Evolutionary conservation across 176 grass and related monocot genomes (phyloP), one percentile per base, ranked within the genome.

Genomic region (Cocos nucifera): DNA sequence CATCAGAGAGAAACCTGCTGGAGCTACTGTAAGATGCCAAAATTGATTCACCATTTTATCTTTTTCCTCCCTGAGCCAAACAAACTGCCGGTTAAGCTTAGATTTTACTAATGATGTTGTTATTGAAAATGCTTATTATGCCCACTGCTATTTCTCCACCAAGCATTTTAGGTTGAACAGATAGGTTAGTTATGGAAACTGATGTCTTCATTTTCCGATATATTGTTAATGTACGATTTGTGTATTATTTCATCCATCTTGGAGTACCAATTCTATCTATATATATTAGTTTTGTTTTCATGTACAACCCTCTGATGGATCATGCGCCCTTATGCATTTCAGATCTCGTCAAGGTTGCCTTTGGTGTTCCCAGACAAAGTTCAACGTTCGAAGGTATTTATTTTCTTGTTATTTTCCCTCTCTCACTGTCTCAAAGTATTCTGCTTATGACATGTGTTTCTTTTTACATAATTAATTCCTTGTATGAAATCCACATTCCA

Each of bases 381-480:
- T 72, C 92, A 96, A 75, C 86, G 86, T 60, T 85, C 92, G 58
- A 96, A 96, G 86, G 92, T 96, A 85, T 73, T 22, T 67, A 9
- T 44, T 56, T 44, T 44, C 10, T 44, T 44, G 35, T 44, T 44
- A 6, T 44, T 44, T 35, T 14, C 10, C 35, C 8, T 44, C 1
- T 12, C 10, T 12, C 10, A 44, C 35, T 3, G 2, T 44, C 14
- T 44, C 35, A 14, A 12, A 44, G 14, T 44, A 39, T 10, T 39
- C 2, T 44, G 35, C 2, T 12, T 12, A 44, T 44, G 35, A 44
- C 35, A 14, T 14, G 35, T 3, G 6, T 44, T 12, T 44, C 35
- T 14, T 44, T 12, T 44, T 44, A 12, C 35, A 44, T 44, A 14
- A 44, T 12, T 12, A 44, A 44, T 44, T 44, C 35, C 10, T 44